Evolutionary conservation across 352 stramenopile genomes (phyloP).

Genomic region (Phytophthora tentaculata): DNA sequence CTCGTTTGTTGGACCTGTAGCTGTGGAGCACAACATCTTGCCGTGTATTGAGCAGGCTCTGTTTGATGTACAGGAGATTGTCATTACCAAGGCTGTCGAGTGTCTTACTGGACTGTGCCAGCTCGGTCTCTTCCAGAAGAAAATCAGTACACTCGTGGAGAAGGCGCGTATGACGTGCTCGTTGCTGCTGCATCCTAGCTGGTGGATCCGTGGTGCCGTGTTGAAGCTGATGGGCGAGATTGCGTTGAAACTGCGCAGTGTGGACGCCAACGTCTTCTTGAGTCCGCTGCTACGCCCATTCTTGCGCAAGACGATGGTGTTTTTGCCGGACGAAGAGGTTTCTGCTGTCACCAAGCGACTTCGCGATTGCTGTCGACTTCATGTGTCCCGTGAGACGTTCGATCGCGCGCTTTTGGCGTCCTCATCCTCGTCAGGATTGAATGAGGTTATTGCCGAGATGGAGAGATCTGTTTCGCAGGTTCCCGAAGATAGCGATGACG

Average conservation of each 20-base stretch:
- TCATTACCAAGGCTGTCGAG: constrained; percentile 93
- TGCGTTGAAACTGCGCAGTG: constrained; percentile 85
- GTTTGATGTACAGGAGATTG: constrained; percentile 96
- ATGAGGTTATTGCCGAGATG: constrained; percentile 66
- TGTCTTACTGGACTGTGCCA: constrained; percentile 93
- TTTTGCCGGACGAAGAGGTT: constrained; percentile 69
- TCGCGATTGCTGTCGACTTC: constrained; percentile 63
- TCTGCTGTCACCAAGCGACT: constrained; percentile 60
- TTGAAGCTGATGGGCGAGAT: constrained; percentile 89
- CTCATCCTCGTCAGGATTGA: constrained; percentile 48
- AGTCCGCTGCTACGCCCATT: constrained; percentile 90
- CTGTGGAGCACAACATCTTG: constrained; percentile 96
- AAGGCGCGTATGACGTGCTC: constrained; percentile 85
- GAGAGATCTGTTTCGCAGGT: constrained; percentile 43
- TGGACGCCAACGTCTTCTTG: constrained; percentile 93
- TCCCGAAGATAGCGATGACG: constrained; percentile 41
- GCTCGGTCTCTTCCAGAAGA: constrained; percentile 92
- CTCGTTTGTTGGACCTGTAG: constrained; percentile 93
- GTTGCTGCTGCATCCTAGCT: constrained; percentile 88
- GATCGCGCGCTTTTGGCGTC: constrained; percentile 79
- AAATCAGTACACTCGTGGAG: constrained; percentile 80
- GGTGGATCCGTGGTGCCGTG: constrained; percentile 88
- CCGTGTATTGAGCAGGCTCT: constrained; percentile 97
- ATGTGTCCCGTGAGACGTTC: constrained; percentile 87
- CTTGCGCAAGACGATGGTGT: constrained; percentile 86